Evolutionary conservation across 2,329 filamentous ascomycete genomes (phyloP).

Genomic region (Tolypocladium sp.): DNA sequence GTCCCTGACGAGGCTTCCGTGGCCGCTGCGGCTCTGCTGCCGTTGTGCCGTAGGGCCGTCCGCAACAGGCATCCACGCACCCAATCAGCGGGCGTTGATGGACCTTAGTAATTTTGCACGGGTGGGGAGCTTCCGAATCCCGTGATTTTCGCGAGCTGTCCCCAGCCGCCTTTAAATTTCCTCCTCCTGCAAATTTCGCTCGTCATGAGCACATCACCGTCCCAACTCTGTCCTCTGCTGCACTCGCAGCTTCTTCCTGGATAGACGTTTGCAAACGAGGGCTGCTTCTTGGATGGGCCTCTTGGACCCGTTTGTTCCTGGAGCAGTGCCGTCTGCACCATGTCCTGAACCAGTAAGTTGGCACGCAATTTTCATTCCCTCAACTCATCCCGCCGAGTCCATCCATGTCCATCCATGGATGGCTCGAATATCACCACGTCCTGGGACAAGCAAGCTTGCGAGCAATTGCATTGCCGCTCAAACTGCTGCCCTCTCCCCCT

Average conservation of each 20-base stretch:
- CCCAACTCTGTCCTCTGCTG: neutral
- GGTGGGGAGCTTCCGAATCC: neutral
- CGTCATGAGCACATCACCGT: neutral
- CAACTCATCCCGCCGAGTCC: neutral
- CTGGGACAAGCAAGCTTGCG: neutral
- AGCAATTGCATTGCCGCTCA: neutral
- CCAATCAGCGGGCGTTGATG: neutral
- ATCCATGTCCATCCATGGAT: neutral
- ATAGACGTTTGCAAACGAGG: neutral
- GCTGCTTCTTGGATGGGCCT: neutral
- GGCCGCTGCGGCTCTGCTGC: neutral
- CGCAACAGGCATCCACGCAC: too few species aligned
- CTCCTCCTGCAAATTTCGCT: neutral
- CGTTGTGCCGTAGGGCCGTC: neutral
- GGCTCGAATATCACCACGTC: neutral
- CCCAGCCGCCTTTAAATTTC: neutral
- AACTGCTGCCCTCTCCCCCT: neutral
- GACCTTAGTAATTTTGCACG: neutral
- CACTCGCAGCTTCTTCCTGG: neutral
- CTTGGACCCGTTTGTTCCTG: neutral
- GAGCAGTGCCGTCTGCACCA: conserved; percentile 14
- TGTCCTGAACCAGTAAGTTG: conserved; percentile 21
- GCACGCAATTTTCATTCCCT: neutral
- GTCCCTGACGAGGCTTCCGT: neutral
- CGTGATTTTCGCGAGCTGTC: neutral